Percentiles rank a stretch among this genome's conserved stretches.
Conservation (phyloP, 495 filamentous ascomycete genomes). For the Geopyxis carbonaria region DNA sequence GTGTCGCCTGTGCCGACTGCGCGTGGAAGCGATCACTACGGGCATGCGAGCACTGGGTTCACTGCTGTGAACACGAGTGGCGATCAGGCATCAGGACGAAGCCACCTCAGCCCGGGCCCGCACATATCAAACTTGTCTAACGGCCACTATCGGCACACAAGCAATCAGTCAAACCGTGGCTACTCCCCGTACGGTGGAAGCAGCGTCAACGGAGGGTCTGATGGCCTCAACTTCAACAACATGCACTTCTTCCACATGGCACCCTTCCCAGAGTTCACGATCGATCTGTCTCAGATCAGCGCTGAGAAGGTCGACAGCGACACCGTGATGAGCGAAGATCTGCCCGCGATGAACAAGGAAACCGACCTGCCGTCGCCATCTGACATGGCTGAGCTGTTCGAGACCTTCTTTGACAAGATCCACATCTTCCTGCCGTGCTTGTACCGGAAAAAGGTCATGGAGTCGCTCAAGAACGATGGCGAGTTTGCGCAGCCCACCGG, state of each 20-base stretch:
- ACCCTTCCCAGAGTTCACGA: background rate
- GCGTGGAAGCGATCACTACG: too few species aligned
- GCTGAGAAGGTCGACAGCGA: background rate
- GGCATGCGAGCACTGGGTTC: background rate
- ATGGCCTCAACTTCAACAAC: background rate
- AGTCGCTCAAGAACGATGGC: slow-evolving; percentile 9
- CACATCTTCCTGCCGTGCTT: slow-evolving; percentile 21
- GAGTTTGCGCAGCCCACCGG: slow-evolving; percentile 10
- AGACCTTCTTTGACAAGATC: slow-evolving; percentile 19
- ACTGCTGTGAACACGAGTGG: background rate
- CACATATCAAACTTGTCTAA: background rate
- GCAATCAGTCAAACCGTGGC: background rate
- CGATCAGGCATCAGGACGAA: background rate
- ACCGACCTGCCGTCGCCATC: slow-evolving; percentile 12
- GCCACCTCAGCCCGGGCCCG: background rate
- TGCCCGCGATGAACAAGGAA: background rate
- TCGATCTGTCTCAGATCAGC: background rate
- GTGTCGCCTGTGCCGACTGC: too few species aligned
- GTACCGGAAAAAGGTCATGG: slow-evolving; percentile 16
- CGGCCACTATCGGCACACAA: background rate
- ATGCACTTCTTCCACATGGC: background rate
- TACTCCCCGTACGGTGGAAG: background rate
- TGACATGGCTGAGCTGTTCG: slow-evolving; percentile 13
- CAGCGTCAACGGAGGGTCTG: background rate
- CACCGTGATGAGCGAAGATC: background rate